Percentiles rank a stretch among this genome's conserved stretches.
Evolutionary conservation across 2,329 filamentous ascomycete genomes (phyloP).

Genomic region (Colletotrichum destructivum): DNA sequence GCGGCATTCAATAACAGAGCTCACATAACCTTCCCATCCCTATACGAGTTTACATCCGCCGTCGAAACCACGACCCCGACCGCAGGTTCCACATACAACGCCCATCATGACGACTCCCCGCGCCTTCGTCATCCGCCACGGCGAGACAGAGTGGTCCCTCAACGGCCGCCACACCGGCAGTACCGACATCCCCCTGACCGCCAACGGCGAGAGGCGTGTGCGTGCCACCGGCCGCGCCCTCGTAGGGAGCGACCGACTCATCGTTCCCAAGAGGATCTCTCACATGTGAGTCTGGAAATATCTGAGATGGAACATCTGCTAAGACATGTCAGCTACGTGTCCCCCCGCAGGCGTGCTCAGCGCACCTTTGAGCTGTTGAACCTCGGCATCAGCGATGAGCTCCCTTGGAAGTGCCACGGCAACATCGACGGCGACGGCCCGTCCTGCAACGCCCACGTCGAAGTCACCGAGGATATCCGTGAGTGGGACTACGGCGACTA

Average conservation of each 20-base stretch:
- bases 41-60: constrained; percentile 23
- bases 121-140: constrained; percentile 88
- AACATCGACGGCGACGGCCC: constrained; percentile 51
- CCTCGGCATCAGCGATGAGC: constrained; percentile 75
- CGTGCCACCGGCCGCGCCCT: constrained; percentile 85
- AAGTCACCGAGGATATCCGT: constrained; percentile 80
- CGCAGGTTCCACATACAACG: not conserved
- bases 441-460: constrained; percentile 72
- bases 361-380: constrained; percentile 91
- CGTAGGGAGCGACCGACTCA: constrained; percentile 86
- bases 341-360: constrained; percentile 87
- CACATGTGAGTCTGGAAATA: constrained; percentile 76
- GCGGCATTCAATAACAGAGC: constrained; percentile 1
- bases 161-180: constrained; percentile 87
- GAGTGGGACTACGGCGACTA: constrained; percentile 94
- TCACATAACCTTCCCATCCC: constrained; percentile 23
- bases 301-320: constrained; percentile 1
- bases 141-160: constrained; percentile 96
- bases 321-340: constrained; percentile 76
- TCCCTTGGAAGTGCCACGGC: constrained; percentile 78
- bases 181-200: constrained; percentile 89
- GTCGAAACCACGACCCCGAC: not conserved
- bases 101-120: constrained; percentile 68
- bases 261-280: constrained; percentile 84
- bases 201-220: constrained; percentile 84